These are phyloP conservation scores for Sporormia fimetaria DNA, from an alignment of 495 filamentous ascomycete species.

Conservation along the genomic window DNA sequence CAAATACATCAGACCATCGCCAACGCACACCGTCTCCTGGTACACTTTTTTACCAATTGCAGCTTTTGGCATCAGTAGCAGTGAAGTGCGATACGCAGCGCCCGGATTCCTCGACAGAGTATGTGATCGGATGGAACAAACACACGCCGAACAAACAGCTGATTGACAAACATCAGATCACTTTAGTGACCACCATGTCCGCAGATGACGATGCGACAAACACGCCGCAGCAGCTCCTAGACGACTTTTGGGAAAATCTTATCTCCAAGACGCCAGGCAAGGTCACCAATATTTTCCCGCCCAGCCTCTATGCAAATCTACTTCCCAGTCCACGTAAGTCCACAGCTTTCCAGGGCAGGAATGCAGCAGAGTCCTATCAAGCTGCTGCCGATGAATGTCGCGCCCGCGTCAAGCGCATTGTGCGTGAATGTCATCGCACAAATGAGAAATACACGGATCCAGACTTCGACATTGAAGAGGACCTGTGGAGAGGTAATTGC, in stretches of 20 bases:
- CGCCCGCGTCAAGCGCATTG: slow-evolving; percentile 67
- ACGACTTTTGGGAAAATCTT: slow-evolving; percentile 71
- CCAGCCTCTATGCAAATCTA: slow-evolving; percentile 57
- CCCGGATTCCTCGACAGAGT: too few relatives aligned
- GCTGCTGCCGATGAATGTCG: slow-evolving; percentile 61
- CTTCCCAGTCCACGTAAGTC: slow-evolving; percentile 39
- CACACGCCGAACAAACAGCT: too few relatives aligned
- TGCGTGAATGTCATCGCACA: slow-evolving; percentile 65
- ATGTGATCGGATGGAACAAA: too few relatives aligned
- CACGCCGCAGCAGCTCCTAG: slow-evolving; percentile 53
- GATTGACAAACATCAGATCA: neutral
- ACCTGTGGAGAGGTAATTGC: slow-evolving; percentile 29
- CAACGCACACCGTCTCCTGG: too few relatives aligned
- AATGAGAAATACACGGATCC: slow-evolving; percentile 86
- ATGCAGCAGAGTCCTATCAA: slow-evolving; percentile 55
- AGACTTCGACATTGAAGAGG: slow-evolving; percentile 76
- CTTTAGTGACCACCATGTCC: slow-evolving; percentile 9
- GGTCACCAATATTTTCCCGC: slow-evolving; percentile 60
- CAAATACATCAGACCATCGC: too few relatives aligned
- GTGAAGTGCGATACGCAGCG: too few relatives aligned
- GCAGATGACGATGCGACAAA: slow-evolving; percentile 10
- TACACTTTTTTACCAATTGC: too few relatives aligned
- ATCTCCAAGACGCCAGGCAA: slow-evolving; percentile 49
- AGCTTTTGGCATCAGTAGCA: too few relatives aligned
- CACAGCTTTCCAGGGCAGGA: slow-evolving; percentile 40